These are phyloP conservation scores for Pseudocercospora ulei DNA, from an alignment of 2,329 filamentous ascomycete species.

Conservation along the genomic window DNA sequence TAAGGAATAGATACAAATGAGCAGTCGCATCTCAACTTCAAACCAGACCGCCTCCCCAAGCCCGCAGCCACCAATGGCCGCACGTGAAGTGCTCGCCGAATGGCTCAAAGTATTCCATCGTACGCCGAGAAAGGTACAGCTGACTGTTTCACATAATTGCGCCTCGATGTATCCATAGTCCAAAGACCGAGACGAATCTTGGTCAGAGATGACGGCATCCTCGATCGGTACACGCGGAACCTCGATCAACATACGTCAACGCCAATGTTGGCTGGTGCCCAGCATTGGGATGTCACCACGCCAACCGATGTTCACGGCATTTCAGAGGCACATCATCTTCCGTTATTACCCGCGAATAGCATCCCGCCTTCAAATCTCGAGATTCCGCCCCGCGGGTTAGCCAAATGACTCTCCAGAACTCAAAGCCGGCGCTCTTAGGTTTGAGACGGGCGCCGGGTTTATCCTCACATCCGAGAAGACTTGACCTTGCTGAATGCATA, in stretches of 20 bases:
- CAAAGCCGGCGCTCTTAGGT: conserved; percentile 4
- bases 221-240: conserved; percentile 4
- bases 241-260: background rate
- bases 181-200: background rate
- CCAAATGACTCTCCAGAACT: conserved; percentile 5
- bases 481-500: too few relatives aligned
- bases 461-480: conserved; percentile 7
- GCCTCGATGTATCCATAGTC: background rate
- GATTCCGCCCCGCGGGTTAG: background rate
- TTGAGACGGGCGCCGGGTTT: conserved; percentile 1
- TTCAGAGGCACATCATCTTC: conserved; percentile 2
- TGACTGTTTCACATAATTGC: background rate
- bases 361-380: conserved; percentile 1
- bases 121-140: too few relatives aligned
- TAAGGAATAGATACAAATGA: conserved; percentile 9
- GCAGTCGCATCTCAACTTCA: conserved; percentile 3
- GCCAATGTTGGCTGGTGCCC: background rate
- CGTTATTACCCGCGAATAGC: conserved; percentile 2
- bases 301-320: background rate
- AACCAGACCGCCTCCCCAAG: background rate
- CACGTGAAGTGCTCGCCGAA: too few relatives aligned
- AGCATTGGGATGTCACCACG: background rate
- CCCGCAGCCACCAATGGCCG: too few relatives aligned
- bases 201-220: background rate
- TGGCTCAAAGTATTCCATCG: too few relatives aligned